Conservation (phyloP, 192 early-diverging fungal species). For the Mortierella antarctica region DNA sequence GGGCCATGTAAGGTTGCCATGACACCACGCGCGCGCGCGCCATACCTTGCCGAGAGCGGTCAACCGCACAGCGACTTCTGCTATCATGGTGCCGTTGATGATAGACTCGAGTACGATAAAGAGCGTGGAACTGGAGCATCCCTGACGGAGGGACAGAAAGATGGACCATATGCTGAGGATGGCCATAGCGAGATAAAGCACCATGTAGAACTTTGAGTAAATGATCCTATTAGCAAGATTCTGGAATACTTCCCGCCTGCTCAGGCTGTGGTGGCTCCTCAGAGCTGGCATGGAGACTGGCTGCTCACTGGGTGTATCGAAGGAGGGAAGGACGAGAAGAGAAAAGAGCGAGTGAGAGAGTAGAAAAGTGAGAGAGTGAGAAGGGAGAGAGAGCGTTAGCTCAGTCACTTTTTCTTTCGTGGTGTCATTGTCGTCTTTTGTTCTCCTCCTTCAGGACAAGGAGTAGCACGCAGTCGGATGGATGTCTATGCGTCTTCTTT, state of each 20-base stretch:
- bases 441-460: not conserved
- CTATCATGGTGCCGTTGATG: slow-evolving; percentile 80
- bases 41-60: slow-evolving; percentile 73
- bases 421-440: too few species aligned
- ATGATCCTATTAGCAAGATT: slow-evolving; percentile 69
- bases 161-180: slow-evolving; percentile 63
- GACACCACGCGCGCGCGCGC: slow-evolving; percentile 5
- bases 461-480: not conserved
- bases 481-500: too few species aligned
- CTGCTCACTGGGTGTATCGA: slow-evolving; percentile 15
- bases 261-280: slow-evolving; percentile 63
- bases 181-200: slow-evolving; percentile 63
- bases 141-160: slow-evolving; percentile 53
- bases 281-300: slow-evolving; percentile 5
- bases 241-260: slow-evolving; percentile 60
- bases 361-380: not conserved
- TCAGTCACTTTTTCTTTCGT: too few species aligned
- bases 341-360: not conserved
- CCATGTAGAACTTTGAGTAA: slow-evolving; percentile 69
- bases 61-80: slow-evolving; percentile 73
- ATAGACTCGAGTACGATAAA: slow-evolving; percentile 79
- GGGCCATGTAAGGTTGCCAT: not conserved
- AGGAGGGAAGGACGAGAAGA: too few species aligned
- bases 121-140: slow-evolving; percentile 60
- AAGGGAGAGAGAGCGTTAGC: not conserved